These are phyloP conservation scores for Herpotrichia juniperi DNA, from an alignment of 2,329 filamentous ascomycete species.

Conservation along the genomic window DNA sequence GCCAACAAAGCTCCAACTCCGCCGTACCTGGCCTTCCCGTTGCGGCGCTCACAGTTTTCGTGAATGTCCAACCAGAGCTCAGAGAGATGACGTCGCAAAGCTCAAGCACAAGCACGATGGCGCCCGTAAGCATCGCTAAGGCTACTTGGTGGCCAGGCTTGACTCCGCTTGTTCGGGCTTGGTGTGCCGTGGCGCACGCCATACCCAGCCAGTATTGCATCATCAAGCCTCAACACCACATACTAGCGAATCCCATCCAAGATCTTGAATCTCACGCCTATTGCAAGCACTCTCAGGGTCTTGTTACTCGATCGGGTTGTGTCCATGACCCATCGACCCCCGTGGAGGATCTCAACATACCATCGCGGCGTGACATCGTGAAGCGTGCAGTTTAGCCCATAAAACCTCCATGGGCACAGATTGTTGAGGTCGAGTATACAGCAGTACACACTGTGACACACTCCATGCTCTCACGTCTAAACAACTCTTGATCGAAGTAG, in stretches of 20 bases:
- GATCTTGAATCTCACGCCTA: neutral
- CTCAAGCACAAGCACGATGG: neutral
- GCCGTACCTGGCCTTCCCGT: neutral
- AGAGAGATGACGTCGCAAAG: neutral
- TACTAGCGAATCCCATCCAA: constrained; percentile 3
- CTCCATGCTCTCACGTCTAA: too few relatives aligned
- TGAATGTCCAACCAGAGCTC: neutral
- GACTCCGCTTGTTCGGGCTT: neutral
- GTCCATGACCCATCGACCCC: neutral
- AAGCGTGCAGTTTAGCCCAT: too few relatives aligned
- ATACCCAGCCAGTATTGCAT: neutral
- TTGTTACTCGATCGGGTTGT: neutral
- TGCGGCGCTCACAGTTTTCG: neutral
- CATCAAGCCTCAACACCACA: neutral
- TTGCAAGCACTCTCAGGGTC: neutral
- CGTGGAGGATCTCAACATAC: too few relatives aligned
- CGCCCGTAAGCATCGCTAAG: constrained; percentile 1
- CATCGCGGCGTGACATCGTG: too few relatives aligned
- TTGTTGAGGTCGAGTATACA: too few relatives aligned
- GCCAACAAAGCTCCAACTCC: neutral
- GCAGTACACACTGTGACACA: too few relatives aligned
- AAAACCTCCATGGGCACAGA: too few relatives aligned
- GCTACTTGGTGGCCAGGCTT: neutral
- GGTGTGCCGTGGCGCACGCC: neutral
- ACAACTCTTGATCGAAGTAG: too few relatives aligned